A percentile compares a stretch with the other conserved stretches of the same genome.
Evolutionary conservation across 306 rosid species (phyloP).

Genomic region (Ochetophila trinervis): DNA sequence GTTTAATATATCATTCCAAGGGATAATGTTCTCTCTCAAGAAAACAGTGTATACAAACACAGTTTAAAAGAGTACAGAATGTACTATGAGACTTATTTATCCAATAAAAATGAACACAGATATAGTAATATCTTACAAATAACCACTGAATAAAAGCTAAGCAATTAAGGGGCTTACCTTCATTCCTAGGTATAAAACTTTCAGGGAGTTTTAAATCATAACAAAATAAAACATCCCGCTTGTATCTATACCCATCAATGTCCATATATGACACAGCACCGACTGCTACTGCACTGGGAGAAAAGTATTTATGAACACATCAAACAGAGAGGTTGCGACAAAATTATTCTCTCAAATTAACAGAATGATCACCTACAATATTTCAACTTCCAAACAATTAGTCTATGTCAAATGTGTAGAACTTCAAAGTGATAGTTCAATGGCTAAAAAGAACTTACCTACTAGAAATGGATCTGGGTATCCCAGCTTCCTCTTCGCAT

Average conservation of each 20-base stretch:
- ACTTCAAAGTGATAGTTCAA: neutral
- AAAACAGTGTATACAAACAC: neutral
- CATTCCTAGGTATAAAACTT: conserved; percentile 66
- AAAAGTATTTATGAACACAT: conserved; percentile 27
- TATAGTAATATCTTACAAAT: conserved; percentile 12
- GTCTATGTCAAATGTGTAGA: neutral
- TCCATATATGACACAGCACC: conserved; percentile 82
- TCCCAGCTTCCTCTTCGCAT: conserved; percentile 96
- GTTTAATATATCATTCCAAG: conserved; percentile 17
- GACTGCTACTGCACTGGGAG: conserved; percentile 63
- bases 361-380: neutral
- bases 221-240: conserved; percentile 81
- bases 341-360: neutral
- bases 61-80: neutral
- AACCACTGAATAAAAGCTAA: conserved; percentile 8
- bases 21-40: conserved; percentile 6
- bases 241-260: conserved; percentile 65
- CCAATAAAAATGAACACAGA: conserved; percentile 1
- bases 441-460: conserved; percentile 39
- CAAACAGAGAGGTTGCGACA: neutral
- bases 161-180: conserved; percentile 43
- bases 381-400: neutral
- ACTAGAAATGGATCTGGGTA: conserved; percentile 64
- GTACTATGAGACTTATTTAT: neutral
- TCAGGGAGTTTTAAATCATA: conserved; percentile 83